Evolutionary conservation across 352 stramenopile genomes (phyloP).

Genomic region (Phytopythium aichiense): DNA sequence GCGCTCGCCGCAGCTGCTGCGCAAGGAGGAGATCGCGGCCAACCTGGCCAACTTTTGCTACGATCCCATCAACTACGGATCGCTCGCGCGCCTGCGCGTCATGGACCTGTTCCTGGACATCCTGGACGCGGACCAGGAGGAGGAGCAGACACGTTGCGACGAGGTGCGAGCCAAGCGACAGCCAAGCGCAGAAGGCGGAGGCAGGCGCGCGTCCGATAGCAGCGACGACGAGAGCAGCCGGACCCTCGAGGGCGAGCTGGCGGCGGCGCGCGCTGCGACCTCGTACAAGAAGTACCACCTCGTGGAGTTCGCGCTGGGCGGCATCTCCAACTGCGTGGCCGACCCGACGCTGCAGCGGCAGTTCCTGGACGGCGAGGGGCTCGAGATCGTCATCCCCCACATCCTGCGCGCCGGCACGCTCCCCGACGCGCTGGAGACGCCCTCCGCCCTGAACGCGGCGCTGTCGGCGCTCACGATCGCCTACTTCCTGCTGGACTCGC

Average conservation of each 20-base stretch:
- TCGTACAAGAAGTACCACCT: constrained; percentile 25
- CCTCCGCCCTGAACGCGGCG: constrained; percentile 33
- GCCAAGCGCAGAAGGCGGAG: neutral
- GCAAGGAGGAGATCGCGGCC: constrained; percentile 71
- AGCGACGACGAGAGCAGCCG: neutral
- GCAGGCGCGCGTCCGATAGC: neutral
- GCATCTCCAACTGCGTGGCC: constrained; percentile 75
- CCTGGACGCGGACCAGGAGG: constrained; percentile 40
- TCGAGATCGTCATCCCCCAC: constrained; percentile 41
- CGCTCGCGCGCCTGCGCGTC: constrained; percentile 46
- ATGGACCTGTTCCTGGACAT: constrained; percentile 81
- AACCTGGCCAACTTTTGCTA: constrained; percentile 85
- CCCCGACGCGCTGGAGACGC: neutral
- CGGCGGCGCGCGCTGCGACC: constrained; percentile 2
- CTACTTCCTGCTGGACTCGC: constrained; percentile 71
- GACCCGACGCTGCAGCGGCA: constrained; percentile 49
- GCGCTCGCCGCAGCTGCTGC: constrained; percentile 46
- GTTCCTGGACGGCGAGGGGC: constrained; percentile 47
- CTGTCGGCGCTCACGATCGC: constrained; percentile 53
- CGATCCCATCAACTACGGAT: constrained; percentile 79
- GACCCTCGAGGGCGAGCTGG: neutral
- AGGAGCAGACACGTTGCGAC: constrained; percentile 1
- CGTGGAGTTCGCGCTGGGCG: constrained; percentile 64
- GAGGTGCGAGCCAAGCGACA: neutral
- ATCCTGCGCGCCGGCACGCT: constrained; percentile 18